These are phyloP conservation scores for Kwoniella europaea DNA, from an alignment of 768 basidiomycete genomes.

Conservation along the genomic window DNA sequence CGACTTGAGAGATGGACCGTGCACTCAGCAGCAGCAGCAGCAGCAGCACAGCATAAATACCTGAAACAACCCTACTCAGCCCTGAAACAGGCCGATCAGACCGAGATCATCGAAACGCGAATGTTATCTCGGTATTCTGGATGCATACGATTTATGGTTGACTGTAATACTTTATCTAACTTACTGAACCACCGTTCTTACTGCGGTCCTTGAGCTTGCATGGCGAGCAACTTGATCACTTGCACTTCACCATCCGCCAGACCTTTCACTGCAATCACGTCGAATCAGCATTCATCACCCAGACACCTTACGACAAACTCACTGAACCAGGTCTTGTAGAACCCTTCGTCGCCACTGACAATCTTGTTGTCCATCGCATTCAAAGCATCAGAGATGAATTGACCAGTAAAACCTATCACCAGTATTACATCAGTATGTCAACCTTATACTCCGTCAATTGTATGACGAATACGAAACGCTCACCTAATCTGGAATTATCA, in stretches of 20 bases:
- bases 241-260: slow-evolving; percentile 62
- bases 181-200: neutral
- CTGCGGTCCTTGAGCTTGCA: slow-evolving; percentile 23
- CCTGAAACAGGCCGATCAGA: no score
- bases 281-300: neutral
- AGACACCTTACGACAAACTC: slow-evolving; percentile 9
- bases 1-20: no score
- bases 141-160: neutral
- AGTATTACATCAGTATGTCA: slow-evolving; percentile 24
- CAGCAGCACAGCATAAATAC: no score
- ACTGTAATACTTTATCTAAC: neutral
- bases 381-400: slow-evolving; percentile 66
- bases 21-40: no score
- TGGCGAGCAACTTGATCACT: slow-evolving; percentile 34
- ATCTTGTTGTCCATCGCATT: slow-evolving; percentile 58
- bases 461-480: slow-evolving; percentile 40
- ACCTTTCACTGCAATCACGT: slow-evolving; percentile 56
- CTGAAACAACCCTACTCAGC: no score
- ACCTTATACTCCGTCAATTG: slow-evolving; percentile 20
- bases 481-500: slow-evolving; percentile 51
- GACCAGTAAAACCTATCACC: slow-evolving; percentile 66
- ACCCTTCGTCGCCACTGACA: slow-evolving; percentile 51
- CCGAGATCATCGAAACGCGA: no score
- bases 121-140: no score
- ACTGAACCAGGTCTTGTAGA: slow-evolving; percentile 63